Percentiles rank a stretch among this genome's conserved stretches.
phyloP scores from a whole-genome alignment of 352 stramenopile genomes.

The Phytophthora cactorum region DNA sequence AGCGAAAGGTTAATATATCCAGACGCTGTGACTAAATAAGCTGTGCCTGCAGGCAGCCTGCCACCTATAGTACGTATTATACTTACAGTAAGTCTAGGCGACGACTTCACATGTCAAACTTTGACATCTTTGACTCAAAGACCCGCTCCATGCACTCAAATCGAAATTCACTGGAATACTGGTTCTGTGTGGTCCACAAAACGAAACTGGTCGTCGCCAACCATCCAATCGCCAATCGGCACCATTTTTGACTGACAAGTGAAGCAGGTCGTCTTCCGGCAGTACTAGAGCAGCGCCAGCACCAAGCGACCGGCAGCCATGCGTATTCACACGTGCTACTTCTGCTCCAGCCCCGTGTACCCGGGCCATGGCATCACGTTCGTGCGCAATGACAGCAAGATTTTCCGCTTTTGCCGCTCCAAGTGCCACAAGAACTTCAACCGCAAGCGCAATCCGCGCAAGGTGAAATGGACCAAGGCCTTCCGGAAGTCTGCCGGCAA shows the following conservation, averaged over 20 bases:
- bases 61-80: no score
- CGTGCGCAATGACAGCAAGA: constrained; percentile 99
- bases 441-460: constrained; percentile 99
- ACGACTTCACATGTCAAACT: neutral
- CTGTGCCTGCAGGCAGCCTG: no score
- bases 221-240: constrained; percentile 35
- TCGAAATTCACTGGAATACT: constrained; percentile 12
- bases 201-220: constrained; percentile 17
- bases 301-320: constrained; percentile 57
- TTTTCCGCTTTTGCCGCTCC: constrained; percentile 99
- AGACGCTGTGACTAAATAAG: constrained; percentile 25
- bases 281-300: constrained; percentile 26
- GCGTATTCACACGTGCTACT: constrained; percentile 99
- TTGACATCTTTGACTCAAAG: no score
- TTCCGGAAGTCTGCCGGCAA: constrained; percentile 98
- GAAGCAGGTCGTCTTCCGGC: constrained; percentile 17
- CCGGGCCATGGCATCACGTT: constrained; percentile 99
- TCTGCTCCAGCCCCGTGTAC: constrained; percentile 99
- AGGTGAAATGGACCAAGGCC: constrained; percentile 99
- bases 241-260: constrained; percentile 18
- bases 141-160: constrained; percentile 2
- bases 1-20: constrained; percentile 33
- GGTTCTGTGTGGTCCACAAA: constrained; percentile 14
- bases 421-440: constrained; percentile 99
- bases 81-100: neutral